A percentile compares a stretch with the other conserved stretches of the same genome.
Evolutionary conservation across 805 yeast genomes (phyloP).

Genomic region (Kodamaea fukazawae): DNA sequence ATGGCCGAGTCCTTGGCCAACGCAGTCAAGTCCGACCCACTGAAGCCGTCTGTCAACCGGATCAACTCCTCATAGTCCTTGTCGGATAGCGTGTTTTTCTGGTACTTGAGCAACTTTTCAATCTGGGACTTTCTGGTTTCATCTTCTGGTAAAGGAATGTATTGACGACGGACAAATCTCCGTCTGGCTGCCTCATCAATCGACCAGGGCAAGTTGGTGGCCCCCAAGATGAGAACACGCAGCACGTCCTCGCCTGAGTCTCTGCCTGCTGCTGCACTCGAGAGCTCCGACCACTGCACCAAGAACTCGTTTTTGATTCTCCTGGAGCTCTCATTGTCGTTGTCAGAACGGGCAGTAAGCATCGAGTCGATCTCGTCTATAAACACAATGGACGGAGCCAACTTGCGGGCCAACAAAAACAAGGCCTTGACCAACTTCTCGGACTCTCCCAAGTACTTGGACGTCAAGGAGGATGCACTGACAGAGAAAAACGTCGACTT

Average conservation of each 20-base stretch:
- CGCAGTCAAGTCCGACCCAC: conserved; percentile 93
- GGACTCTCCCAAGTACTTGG: conserved; percentile 86
- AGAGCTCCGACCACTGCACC: conserved; percentile 91
- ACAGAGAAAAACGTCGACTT: conserved; percentile 90
- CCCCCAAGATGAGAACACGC: conserved; percentile 87
- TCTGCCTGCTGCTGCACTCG: conserved; percentile 77
- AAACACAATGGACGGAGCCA: conserved; percentile 91
- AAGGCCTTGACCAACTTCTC: conserved; percentile 90
- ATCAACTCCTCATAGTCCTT: conserved; percentile 61
- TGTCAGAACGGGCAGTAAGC: conserved; percentile 69
- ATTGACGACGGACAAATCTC: conserved; percentile 85
- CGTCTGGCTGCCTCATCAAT: conserved; percentile 96
- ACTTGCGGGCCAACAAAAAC: conserved; percentile 75
- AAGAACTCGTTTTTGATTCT: conserved; percentile 90
- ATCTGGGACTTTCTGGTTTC: conserved; percentile 78
- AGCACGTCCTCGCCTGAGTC: conserved; percentile 42
- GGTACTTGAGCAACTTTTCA: conserved; percentile 61
- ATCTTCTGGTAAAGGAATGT: conserved; percentile 89
- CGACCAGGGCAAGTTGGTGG: conserved; percentile 95
- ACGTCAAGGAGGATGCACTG: conserved; percentile 84
- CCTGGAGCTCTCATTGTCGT: conserved; percentile 84
- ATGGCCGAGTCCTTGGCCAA: conserved; percentile 95
- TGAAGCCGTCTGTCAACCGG: conserved; percentile 71
- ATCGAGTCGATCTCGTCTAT: conserved; percentile 95
- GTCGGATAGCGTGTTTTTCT: conserved; percentile 65